Percentiles rank a stretch among this genome's conserved stretches.
phyloP scores from a whole-genome alignment of 441 rosid species.

The Populus hybrid region DNA sequence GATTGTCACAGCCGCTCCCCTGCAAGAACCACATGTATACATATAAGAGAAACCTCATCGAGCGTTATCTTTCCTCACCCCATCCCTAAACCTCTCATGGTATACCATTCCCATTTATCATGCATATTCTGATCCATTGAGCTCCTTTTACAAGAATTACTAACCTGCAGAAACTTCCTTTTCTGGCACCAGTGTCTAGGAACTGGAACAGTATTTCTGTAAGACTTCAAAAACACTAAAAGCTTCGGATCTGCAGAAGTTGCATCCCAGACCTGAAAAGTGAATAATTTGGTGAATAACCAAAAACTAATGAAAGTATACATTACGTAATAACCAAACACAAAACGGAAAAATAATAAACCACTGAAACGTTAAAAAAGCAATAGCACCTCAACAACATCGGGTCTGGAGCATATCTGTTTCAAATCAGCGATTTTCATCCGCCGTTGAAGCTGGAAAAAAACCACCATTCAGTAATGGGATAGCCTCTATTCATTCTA shows the following conservation, averaged over 20 bases:
- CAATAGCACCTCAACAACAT: constrained; percentile 87
- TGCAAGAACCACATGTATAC: constrained; percentile 99
- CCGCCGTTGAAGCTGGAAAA: constrained; percentile 71
- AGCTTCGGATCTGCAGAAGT: constrained; percentile 94
- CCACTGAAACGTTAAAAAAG: not conserved
- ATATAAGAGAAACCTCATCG: constrained; percentile 92
- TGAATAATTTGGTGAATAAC: constrained; percentile 13
- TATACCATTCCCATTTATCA: constrained; percentile 44
- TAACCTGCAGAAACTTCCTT: constrained; percentile 97
- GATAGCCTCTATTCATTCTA: not conserved
- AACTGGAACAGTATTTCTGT: constrained; percentile 92
- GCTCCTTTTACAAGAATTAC: constrained; percentile 30
- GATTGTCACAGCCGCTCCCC: constrained; percentile 85
- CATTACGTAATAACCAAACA: not conserved
- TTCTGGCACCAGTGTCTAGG: constrained; percentile 99
- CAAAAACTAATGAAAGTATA: not conserved
- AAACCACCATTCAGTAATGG: not conserved
- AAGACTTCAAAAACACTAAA: constrained; percentile 89
- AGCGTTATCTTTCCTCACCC: constrained; percentile 59
- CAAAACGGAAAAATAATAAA: not conserved
- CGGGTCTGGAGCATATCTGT: constrained; percentile 92
- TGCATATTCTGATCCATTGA: constrained; percentile 30
- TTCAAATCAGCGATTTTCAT: constrained; percentile 97
- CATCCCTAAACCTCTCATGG: constrained; percentile 42
- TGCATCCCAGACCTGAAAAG: constrained; percentile 93